Evolutionary conservation across 1,284 basidiomycete species (phyloP).

Genomic region (Trametes hirsuta): DNA sequence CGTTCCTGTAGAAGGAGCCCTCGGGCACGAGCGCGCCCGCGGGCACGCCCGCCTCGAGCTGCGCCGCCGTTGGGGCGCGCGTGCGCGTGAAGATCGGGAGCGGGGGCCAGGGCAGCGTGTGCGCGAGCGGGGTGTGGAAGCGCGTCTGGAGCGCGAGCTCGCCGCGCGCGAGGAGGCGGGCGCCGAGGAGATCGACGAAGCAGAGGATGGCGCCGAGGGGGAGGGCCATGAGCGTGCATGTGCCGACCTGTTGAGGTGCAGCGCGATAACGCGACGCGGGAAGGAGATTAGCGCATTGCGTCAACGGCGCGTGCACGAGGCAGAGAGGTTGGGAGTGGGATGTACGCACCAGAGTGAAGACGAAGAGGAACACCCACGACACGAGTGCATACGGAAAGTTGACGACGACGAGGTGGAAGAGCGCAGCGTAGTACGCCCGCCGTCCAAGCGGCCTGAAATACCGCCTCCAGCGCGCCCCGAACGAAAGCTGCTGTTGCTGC

Average conservation of each 20-base stretch:
- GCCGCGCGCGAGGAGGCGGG: constrained; percentile 66
- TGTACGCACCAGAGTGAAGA: constrained; percentile 70
- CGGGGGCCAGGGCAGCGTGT: constrained; percentile 59
- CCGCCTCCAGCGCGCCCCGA: constrained; percentile 40
- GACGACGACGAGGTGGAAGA: constrained; percentile 68
- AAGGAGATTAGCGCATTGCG: constrained; percentile 3
- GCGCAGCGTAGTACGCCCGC: constrained; percentile 59
- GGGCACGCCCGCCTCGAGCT: constrained; percentile 51
- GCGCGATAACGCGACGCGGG: not conserved
- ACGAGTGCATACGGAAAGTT: constrained; percentile 77
- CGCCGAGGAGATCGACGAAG: constrained; percentile 75
- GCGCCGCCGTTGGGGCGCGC: constrained; percentile 49
- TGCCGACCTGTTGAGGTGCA: constrained; percentile 57
- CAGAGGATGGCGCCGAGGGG: constrained; percentile 78
- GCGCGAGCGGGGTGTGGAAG: constrained; percentile 69
- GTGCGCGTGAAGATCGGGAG: constrained; percentile 70
- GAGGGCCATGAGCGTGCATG: constrained; percentile 72
- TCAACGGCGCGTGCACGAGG: constrained; percentile 3
- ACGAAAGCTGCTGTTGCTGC: constrained; percentile 15
- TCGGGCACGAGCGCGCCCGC: constrained; percentile 42
- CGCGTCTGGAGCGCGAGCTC: constrained; percentile 71
- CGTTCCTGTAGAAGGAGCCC: constrained; percentile 74
- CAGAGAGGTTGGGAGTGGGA: not conserved
- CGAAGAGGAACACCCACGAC: constrained; percentile 76
- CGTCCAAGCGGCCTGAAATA: constrained; percentile 67